Conservation (phyloP, 148 eudicot species). For the Persicaria maculosa region DNA sequence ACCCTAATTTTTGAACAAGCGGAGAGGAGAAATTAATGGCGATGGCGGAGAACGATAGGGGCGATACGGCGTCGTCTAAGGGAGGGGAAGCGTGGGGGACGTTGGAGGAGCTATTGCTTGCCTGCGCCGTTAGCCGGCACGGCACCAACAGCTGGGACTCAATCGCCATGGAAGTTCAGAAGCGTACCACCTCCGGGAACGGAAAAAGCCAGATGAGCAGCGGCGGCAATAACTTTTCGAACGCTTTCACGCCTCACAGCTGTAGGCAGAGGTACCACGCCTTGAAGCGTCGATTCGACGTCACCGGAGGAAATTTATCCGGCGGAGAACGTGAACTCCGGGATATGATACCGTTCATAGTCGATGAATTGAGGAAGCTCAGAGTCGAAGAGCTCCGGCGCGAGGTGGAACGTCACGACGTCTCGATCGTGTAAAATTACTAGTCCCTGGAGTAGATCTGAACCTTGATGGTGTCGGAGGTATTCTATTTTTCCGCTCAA, state of each 20-base stretch:
- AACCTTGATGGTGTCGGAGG: neutral
- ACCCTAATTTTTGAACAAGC: neutral
- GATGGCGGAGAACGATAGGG: neutral
- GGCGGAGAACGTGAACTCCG: neutral
- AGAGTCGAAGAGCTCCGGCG: slow-evolving; percentile 52
- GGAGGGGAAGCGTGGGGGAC: slow-evolving; percentile 41
- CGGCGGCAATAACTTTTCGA: slow-evolving; percentile 10
- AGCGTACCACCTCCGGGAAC: slow-evolving; percentile 15
- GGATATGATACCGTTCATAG: slow-evolving; percentile 27
- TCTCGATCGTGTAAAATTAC: slow-evolving; percentile 49
- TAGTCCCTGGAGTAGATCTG: neutral
- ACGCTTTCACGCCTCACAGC: slow-evolving; percentile 24
- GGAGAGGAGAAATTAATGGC: slow-evolving; percentile 1
- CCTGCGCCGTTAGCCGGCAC: slow-evolving; percentile 57
- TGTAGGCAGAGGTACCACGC: slow-evolving; percentile 39
- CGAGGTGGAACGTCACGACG: slow-evolving; percentile 50
- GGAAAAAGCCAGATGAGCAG: neutral
- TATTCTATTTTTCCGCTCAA: neutral
- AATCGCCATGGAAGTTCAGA: slow-evolving; percentile 38
- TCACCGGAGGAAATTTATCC: neutral
- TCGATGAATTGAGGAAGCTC: slow-evolving; percentile 41
- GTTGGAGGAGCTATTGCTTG: slow-evolving; percentile 55
- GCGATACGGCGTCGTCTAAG: neutral
- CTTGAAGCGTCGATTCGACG: slow-evolving; percentile 44
- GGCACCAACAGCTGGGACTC: slow-evolving; percentile 55